These are phyloP conservation scores for Claviceps paspali DNA, from an alignment of 2,329 filamentous ascomycete genomes.

Conservation along the genomic window DNA sequence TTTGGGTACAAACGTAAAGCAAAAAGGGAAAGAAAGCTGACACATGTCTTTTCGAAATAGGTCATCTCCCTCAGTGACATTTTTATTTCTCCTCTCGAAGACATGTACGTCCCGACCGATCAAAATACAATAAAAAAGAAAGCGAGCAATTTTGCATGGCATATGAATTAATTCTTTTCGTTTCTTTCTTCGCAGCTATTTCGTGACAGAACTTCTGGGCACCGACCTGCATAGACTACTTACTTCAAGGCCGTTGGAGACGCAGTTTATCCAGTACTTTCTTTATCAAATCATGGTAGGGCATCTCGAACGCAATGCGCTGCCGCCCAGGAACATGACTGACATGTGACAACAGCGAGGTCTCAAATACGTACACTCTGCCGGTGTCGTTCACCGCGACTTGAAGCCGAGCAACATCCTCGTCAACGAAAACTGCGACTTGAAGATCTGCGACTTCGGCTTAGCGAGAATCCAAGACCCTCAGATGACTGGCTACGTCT, in stretches of 20 bases:
- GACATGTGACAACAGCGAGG: constrained; percentile 49
- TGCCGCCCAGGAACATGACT: constrained; percentile 4
- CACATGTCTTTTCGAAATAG: constrained; percentile 25
- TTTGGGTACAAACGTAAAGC: no score
- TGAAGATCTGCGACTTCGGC: constrained; percentile 99
- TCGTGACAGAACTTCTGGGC: constrained; percentile 92
- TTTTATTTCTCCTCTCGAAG: constrained; percentile 96
- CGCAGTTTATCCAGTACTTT: constrained; percentile 99
- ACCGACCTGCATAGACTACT: constrained; percentile 92
- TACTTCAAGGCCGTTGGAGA: constrained; percentile 90
- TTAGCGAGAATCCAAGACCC: constrained; percentile 95
- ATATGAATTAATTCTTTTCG: constrained; percentile 6
- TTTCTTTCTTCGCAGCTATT: constrained; percentile 49
- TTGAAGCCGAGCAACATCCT: constrained; percentile 98
- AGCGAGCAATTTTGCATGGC: constrained; percentile 3
- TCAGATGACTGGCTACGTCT: constrained; percentile 99
- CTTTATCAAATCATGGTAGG: constrained; percentile 92
- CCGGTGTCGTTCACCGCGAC: constrained; percentile 92
- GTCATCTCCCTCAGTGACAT: constrained; percentile 98
- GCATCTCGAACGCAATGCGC: no score
- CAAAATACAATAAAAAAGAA: background rate
- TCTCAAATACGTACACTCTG: constrained; percentile 97
- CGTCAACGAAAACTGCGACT: constrained; percentile 98
- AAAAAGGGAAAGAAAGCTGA: constrained; percentile 5
- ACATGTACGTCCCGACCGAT: constrained; percentile 54